Percentiles rank a stretch among this genome's conserved stretches.
These are phyloP conservation scores for Papiliotrema laurentii DNA, from an alignment of 1,284 basidiomycete genomes.

Conservation along the genomic window DNA sequence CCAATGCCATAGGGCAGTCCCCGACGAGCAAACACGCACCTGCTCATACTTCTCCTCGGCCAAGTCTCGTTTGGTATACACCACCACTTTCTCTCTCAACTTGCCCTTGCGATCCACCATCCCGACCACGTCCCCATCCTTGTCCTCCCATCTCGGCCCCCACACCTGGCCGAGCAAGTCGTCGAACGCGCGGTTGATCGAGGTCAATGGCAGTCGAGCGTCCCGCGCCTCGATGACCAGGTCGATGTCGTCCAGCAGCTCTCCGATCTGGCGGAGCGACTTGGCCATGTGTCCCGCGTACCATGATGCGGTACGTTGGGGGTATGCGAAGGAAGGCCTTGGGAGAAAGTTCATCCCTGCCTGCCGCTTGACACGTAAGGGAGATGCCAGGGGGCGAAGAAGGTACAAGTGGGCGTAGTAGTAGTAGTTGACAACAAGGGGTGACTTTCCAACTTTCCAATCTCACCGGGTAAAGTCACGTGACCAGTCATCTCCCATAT, in stretches of 20 bases:
- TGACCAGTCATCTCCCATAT: no score
- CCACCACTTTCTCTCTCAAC: constrained; percentile 71
- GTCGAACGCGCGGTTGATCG: constrained; percentile 86
- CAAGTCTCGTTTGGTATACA: constrained; percentile 90
- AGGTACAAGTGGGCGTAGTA: no score
- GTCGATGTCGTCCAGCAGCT: constrained; percentile 72
- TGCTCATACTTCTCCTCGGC: constrained; percentile 78
- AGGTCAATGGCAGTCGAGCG: constrained; percentile 85
- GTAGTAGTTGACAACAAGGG: no score
- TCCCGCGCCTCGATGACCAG: constrained; percentile 93
- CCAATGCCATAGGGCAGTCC: neutral
- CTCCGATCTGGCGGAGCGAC: constrained; percentile 72
- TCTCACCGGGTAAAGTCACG: no score
- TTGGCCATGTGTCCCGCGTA: constrained; percentile 95
- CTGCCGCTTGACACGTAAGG: no score
- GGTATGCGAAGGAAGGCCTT: constrained; percentile 53
- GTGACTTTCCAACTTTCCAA: no score
- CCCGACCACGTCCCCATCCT: constrained; percentile 19
- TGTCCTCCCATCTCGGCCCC: neutral
- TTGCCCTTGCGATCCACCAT: constrained; percentile 20
- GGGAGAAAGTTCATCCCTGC: no score
- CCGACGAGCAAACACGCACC: constrained; percentile 52
- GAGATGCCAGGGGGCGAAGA: no score
- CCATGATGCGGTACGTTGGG: constrained; percentile 72
- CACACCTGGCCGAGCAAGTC: constrained; percentile 43